Conservation (phyloP, 345 rosid genomes). For the Camelina neglecta region DNA sequence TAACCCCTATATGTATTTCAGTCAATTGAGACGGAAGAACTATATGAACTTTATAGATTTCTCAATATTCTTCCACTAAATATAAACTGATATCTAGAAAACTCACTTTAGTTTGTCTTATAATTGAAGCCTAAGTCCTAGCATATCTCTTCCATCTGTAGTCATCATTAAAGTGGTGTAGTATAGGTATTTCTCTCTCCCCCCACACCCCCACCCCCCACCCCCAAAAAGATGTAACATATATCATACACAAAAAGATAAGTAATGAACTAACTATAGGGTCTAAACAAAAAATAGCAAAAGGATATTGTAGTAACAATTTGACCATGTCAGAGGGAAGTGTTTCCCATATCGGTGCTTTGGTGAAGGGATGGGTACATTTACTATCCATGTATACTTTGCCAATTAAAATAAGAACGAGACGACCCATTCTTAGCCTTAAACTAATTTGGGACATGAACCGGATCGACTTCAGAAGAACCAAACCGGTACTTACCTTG, state of each 20-base stretch:
- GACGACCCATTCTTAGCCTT: slow-evolving; percentile 3
- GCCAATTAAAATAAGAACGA: slow-evolving; percentile 2
- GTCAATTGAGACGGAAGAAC: neutral
- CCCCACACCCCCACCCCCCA: too few relatives aligned
- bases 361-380: neutral
- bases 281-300: too few relatives aligned
- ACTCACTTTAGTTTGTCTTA: slow-evolving; percentile 32
- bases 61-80: slow-evolving; percentile 17
- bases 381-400: neutral
- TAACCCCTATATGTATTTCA: too few relatives aligned
- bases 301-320: neutral
- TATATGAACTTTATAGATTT: slow-evolving; percentile 28
- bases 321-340: neutral
- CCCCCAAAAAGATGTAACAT: neutral
- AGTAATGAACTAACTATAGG: neutral
- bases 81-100: slow-evolving; percentile 17
- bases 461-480: neutral
- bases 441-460: neutral
- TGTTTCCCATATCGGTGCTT: slow-evolving; percentile 6
- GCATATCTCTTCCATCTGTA: slow-evolving; percentile 28
- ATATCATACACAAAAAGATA: neutral
- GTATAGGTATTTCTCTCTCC: neutral
- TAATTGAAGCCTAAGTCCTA: slow-evolving; percentile 28
- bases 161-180: slow-evolving; percentile 31
- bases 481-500: slow-evolving; percentile 5